Evolutionary conservation across 2,329 filamentous ascomycete genomes (phyloP).

Genomic region (Pseudocercospora vitis): DNA sequence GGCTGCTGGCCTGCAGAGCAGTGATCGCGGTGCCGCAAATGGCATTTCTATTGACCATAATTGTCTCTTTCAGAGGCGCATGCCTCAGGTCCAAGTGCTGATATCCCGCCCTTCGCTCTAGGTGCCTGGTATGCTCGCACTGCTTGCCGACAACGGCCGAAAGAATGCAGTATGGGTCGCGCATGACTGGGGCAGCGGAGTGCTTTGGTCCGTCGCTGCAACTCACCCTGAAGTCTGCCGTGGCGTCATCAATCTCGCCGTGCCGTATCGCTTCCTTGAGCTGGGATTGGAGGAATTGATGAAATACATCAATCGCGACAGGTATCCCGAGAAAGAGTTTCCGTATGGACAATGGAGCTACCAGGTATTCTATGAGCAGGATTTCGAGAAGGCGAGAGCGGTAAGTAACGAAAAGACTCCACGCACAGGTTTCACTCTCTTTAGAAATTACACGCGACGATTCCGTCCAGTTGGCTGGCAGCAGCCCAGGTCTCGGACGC

Average conservation of each 20-base stretch:
- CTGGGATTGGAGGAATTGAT: background rate
- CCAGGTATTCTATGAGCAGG: constrained; percentile 34
- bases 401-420: no score
- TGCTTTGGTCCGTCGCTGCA: constrained; percentile 25
- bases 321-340: background rate
- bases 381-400: constrained; percentile 22
- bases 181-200: constrained; percentile 46
- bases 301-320: background rate
- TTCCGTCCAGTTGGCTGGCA: no score
- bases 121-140: constrained; percentile 36
- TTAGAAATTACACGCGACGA: no score
- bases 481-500: no score
- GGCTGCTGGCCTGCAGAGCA: no score
- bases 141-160: constrained; percentile 42
- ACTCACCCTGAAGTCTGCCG: constrained; percentile 34
- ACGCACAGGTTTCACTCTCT: no score
- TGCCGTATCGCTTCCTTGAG: constrained; percentile 46
- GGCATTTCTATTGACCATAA: no score
- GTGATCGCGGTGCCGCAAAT: no score
- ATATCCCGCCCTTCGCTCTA: no score
- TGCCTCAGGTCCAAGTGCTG: no score
- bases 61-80: no score
- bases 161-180: constrained; percentile 48
- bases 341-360: constrained; percentile 40
- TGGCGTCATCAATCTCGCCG: constrained; percentile 31